Evolutionary conservation across 257 asterid species (phyloP).

Genomic region (Plectranthus barbatus): DNA sequence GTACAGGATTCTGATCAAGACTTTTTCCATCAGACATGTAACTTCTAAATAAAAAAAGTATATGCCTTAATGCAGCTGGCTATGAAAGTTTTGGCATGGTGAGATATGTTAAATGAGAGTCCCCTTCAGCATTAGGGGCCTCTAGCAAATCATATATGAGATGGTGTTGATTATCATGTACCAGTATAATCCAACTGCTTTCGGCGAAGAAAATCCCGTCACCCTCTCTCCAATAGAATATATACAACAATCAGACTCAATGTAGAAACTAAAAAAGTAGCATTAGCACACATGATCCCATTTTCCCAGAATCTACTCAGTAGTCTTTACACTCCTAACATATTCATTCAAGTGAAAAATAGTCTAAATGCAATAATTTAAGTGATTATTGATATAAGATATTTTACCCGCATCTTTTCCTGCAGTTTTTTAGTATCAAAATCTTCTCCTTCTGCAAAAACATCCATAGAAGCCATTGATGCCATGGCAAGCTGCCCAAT

Average conservation of each 20-base stretch:
- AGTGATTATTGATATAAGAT: conserved; percentile 1
- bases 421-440: conserved; percentile 80
- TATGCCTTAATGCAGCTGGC: neutral
- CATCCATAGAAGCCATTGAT: conserved; percentile 95
- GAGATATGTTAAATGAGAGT: too few relatives aligned
- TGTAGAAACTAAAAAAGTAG: neutral
- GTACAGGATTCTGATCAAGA: too few relatives aligned
- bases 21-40: too few relatives aligned
- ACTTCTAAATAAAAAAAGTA: neutral
- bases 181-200: too few relatives aligned
- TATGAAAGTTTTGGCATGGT: neutral
- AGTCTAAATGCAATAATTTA: neutral
- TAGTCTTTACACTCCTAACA: neutral
- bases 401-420: conserved; percentile 87
- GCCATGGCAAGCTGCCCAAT: conserved; percentile 99
- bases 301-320: neutral
- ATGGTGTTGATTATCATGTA: too few relatives aligned
- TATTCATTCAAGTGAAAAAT: conserved; percentile 9
- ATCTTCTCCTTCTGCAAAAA: conserved; percentile 74
- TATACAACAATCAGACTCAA: neutral
- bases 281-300: conserved; percentile 1
- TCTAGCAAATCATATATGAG: too few relatives aligned
- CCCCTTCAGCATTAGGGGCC: too few relatives aligned
- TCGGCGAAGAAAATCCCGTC: too few relatives aligned
- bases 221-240: too few relatives aligned